A percentile compares a stretch with the other conserved stretches of the same genome.
Evolutionary conservation across 2,329 filamentous ascomycete species (phyloP).

Genomic region (Lasiodiplodia sp.): DNA sequence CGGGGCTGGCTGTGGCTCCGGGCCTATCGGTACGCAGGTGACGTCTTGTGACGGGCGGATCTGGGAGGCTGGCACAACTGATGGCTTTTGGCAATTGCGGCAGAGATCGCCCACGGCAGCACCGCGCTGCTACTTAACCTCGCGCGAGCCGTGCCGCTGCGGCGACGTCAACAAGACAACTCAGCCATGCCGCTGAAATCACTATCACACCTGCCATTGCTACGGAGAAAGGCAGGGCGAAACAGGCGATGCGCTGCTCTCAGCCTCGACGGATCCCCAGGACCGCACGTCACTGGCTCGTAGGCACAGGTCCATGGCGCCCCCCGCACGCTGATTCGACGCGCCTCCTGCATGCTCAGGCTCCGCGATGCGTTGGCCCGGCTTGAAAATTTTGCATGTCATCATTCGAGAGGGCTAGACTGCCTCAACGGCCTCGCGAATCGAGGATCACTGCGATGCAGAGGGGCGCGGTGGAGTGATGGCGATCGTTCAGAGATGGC

Average conservation of each 20-base stretch:
- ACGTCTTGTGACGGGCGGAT: constrained; percentile 8
- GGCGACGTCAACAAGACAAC: constrained; percentile 16
- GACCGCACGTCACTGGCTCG: constrained; percentile 13
- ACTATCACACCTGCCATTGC: constrained; percentile 25
- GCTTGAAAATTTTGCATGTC: constrained; percentile 25
- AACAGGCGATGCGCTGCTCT: constrained; percentile 11
- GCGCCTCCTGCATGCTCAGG: constrained; percentile 26
- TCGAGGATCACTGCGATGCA: constrained; percentile 29
- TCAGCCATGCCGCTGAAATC: constrained; percentile 24
- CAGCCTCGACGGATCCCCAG: constrained; percentile 20
- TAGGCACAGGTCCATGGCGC: constrained; percentile 24
- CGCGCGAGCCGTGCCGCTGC: not conserved
- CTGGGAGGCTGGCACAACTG: constrained; percentile 11
- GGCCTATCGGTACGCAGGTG: not conserved
- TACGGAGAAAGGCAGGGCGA: constrained; percentile 26
- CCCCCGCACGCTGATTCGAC: constrained; percentile 20
- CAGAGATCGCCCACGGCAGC: constrained; percentile 24
- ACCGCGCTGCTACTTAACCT: constrained; percentile 23
- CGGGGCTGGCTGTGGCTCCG: constrained; percentile 1
- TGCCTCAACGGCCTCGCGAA: constrained; percentile 16
- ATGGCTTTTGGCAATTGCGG: constrained; percentile 7
- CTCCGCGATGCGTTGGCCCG: constrained; percentile 24
- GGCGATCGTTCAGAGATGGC: constrained; percentile 25
- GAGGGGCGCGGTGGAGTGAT: constrained; percentile 21
- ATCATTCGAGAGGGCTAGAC: constrained; percentile 21